Base-by-base conservation (phyloP, 108 stramenopile genomes). In the Cyclotella choctawhatcheeana region DNA sequence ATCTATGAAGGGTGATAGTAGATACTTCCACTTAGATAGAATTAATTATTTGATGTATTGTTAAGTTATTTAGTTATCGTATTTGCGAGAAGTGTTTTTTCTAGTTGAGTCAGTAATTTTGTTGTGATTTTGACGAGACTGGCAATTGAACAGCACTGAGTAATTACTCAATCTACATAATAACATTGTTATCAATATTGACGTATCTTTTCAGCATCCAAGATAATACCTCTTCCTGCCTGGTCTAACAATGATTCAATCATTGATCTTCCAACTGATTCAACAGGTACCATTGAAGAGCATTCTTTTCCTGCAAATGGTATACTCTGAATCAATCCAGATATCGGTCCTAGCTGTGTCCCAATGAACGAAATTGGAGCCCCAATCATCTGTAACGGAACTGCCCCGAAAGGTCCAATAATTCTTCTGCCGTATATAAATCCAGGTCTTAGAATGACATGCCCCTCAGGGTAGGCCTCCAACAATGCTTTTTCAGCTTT, bases 391-490 rank as follows among this genome's bases (percentile, higher is more conserved):
- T 81, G 80, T 59, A 84, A 44, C 22, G 79, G 79, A 20, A 84
- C 21, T 13, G 17, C 71, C 30, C 33, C 87, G 32, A 67, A 53
- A 32, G 65, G 47, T 16, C 83, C 59, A 17, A 81, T 54, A 14
- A 22, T 61, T 5, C 90, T 51, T 17, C 64, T 67, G 32, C 90
- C 90, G 44, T 88, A 89, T 31, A 91, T 84, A 50, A 87, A 89
- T 45, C 85, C 76, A 21, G 90, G 87, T n/a, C 90, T 66, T 27
- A 91, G n/a, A 37, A 89, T 82, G 0, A 86, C 75, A 60, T 86
- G 86, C 12, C 67, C 67, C 5, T 85, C 72, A 6, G 86, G 85
- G 43, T 64, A 87, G 6, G 33, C 13, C 35, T 77, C 24, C 32
- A 64, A 44, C 25, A 89, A 58, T 40, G 81, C 88, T 10, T 74